Base-by-base conservation (phyloP, 1,139 yeast genomes). In the Hyphopichia pseudoburtonii region DNA sequence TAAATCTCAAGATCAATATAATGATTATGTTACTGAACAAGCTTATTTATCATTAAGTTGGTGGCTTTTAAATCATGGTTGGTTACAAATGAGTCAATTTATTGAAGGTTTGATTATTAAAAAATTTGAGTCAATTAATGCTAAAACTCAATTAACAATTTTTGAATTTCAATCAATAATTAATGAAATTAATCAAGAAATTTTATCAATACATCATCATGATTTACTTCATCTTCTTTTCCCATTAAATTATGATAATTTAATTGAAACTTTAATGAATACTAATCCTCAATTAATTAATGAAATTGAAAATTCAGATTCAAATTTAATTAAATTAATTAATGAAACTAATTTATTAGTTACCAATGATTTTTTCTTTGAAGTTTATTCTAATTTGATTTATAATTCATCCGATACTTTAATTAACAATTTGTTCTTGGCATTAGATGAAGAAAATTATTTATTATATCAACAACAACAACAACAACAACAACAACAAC, bases 31-130 rank as follows among this genome's bases (percentile, higher is more conserved):
- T 28, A 77, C 83, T 35, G 95, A 88, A 56, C 90, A 92, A 52
- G 84, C 89, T 39, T 92, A 86, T 56, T 70, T 92, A 41, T 85
- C 95, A 2, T 77, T 88, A 45, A 82, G 90, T 48, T 92, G 97
- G 97, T 92, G 97, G 96, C 64, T 92, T 35, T 70, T 92, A 40
- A 89, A 92, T 59, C 78, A 81, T 47, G 97, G 97, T 1, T 88
- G 94, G 92, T 56, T 68, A 27, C 68, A 70, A 34, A 64, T 85
- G 36, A 73, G 78, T 34, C 66, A 72, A 33, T 60, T 73, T 26
- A 77, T 88, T 24, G 79, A 79, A 51, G 58, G 61, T 1, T 68
- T 78, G 4, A 94, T 90, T 3, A 66, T 66, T 27, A 69, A 69
- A 25, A 82, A 80, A 29, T 88, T 89, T 57, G 76, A 71, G 18